These are phyloP conservation scores for Phytophthora meadii DNA, from an alignment of 352 stramenopile species.

Conservation along the genomic window DNA sequence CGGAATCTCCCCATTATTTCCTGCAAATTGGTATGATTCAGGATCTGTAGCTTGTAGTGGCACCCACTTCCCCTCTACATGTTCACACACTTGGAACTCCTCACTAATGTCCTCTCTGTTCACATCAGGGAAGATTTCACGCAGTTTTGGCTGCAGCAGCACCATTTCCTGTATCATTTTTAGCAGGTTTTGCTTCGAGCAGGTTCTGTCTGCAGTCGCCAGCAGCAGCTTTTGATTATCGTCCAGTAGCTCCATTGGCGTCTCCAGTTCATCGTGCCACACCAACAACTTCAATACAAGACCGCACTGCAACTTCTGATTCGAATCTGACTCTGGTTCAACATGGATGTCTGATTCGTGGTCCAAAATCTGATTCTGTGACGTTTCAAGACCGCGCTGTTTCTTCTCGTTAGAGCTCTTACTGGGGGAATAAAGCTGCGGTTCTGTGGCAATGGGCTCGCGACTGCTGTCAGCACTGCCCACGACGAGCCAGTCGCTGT, in stretches of 20 bases:
- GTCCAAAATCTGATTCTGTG: constrained; percentile 29
- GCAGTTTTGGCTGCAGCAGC: constrained; percentile 44
- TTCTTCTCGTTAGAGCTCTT: background rate
- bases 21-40: background rate
- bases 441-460: background rate
- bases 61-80: constrained; percentile 41
- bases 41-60: constrained; percentile 21
- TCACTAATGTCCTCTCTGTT: constrained; percentile 32
- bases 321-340: constrained; percentile 17
- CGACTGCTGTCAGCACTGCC: constrained; percentile 10
- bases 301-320: constrained; percentile 10
- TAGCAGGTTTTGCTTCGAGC: constrained; percentile 8
- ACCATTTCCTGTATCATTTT: constrained; percentile 23
- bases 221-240: constrained; percentile 37
- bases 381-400: constrained; percentile 15
- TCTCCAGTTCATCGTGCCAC: constrained; percentile 31
- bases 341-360: background rate
- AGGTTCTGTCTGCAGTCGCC: constrained; percentile 35
- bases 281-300: constrained; percentile 33
- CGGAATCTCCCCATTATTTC: constrained; percentile 9
- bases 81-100: constrained; percentile 56
- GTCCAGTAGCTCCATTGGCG: constrained; percentile 31
- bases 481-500: constrained; percentile 36
- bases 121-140: constrained; percentile 45
- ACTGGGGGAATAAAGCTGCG: background rate